Evolutionary conservation across 345 rosid genomes (phyloP).

Genomic region (Turnera subulata): DNA sequence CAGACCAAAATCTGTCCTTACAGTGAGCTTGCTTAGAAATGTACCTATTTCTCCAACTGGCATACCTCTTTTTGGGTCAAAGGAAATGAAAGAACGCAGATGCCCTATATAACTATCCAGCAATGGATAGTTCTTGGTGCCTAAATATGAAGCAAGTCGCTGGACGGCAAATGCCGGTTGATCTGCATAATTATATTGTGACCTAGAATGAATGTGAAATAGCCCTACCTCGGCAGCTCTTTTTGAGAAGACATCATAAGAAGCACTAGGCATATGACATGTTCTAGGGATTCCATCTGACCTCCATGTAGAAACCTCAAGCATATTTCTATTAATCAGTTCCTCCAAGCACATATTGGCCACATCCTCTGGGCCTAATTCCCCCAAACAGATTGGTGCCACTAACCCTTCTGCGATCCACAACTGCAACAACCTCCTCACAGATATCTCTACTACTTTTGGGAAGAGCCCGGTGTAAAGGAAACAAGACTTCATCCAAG

Average conservation of each 20-base stretch:
- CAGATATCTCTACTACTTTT: slow-evolving; percentile 20
- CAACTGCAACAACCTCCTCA: slow-evolving; percentile 30
- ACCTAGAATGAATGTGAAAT: slow-evolving; percentile 8
- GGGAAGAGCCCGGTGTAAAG: slow-evolving; percentile 35
- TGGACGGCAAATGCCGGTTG: not conserved
- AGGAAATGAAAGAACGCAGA: slow-evolving; percentile 24
- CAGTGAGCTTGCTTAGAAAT: slow-evolving; percentile 1
- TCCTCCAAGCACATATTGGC: slow-evolving; percentile 9
- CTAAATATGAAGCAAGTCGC: slow-evolving; percentile 19
- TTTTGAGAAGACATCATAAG: slow-evolving; percentile 12
- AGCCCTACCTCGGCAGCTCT: slow-evolving; percentile 7
- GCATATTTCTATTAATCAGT: slow-evolving; percentile 17
- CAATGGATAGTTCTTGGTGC: not conserved
- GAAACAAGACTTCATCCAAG: slow-evolving; percentile 17
- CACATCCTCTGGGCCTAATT: slow-evolving; percentile 10
- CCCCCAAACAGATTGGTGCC: not conserved
- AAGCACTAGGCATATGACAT: slow-evolving; percentile 10
- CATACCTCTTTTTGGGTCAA: slow-evolving; percentile 14
- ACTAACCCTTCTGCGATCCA: slow-evolving; percentile 38
- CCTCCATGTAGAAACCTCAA: slow-evolving; percentile 25
- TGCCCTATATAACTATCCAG: not conserved
- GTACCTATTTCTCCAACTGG: slow-evolving; percentile 18
- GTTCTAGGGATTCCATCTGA: slow-evolving; percentile 31
- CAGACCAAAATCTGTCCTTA: slow-evolving; percentile 11
- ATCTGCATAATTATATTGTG: not conserved